Conservation (phyloP, 441 rosid species). For the Bocquillonia castaneifolia region DNA sequence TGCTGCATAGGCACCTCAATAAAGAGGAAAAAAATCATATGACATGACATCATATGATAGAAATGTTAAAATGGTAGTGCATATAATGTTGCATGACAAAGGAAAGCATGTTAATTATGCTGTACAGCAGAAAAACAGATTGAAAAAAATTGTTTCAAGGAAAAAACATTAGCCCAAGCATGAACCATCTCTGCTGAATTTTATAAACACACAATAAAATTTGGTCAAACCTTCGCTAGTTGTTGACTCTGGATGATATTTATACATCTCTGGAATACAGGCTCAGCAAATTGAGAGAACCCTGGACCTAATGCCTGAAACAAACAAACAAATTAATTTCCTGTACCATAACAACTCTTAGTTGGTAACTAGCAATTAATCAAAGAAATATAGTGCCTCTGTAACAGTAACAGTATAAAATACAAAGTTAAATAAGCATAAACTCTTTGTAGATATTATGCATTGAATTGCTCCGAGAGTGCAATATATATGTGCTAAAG, state of each 20-base stretch:
- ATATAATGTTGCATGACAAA: not conserved
- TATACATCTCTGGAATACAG: conserved; percentile 91
- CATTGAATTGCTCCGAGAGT: no score
- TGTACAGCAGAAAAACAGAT: not conserved
- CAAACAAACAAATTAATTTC: conserved; percentile 26
- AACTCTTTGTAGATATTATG: no score
- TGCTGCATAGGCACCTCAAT: conserved; percentile 13
- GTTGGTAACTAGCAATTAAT: not conserved
- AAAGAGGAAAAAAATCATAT: not conserved
- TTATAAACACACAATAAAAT: not conserved
- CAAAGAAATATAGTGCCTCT: not conserved
- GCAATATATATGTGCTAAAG: no score
- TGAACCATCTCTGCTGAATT: not conserved
- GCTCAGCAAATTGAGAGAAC: conserved; percentile 86
- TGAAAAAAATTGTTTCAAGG: no score
- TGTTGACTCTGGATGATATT: conserved; percentile 74
- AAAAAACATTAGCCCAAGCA: not conserved
- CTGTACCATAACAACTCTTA: not conserved
- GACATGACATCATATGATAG: not conserved
- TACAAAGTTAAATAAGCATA: no score
- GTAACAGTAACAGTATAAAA: no score
- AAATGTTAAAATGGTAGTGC: not conserved
- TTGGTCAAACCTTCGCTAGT: conserved; percentile 62
- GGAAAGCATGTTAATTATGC: conserved; percentile 1
- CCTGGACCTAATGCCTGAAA: conserved; percentile 87